phyloP scores from a whole-genome alignment of 805 yeast genomes.

The Starmerella khaoyaiensis region DNA sequence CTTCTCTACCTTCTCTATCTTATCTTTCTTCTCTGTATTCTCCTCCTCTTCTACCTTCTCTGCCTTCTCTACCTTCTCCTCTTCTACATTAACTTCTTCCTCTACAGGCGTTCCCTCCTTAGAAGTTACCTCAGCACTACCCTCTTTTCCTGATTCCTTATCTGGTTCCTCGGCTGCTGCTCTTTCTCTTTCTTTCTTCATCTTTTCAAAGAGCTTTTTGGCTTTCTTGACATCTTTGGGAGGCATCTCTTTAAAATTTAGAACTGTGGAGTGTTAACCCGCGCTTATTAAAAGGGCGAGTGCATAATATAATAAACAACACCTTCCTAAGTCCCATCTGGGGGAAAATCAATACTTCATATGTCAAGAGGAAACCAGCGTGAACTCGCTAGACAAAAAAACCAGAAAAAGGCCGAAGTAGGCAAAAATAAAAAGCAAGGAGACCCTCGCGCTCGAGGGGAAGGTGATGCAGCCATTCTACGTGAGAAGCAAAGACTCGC shows the following conservation, averaged over 20 bases:
- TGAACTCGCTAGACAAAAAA: slow-evolving; percentile 83
- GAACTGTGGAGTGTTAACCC: no score
- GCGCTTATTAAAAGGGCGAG: no score
- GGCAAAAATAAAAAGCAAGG: slow-evolving; percentile 61
- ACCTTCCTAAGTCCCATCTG: no score
- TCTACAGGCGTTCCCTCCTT: not conserved
- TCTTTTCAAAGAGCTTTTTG: slow-evolving; percentile 55
- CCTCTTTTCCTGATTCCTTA: not conserved
- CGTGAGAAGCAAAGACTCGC: slow-evolving; percentile 80
- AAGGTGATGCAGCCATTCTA: slow-evolving; percentile 79
- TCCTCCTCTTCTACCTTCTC: not conserved
- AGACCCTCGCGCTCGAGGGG: slow-evolving; percentile 75
- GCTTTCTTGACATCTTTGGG: slow-evolving; percentile 46
- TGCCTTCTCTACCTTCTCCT: not conserved
- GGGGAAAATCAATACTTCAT: not conserved
- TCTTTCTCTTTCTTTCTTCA: slow-evolving; percentile 46
- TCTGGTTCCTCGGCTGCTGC: slow-evolving; percentile 22
- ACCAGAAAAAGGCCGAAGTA: slow-evolving; percentile 64
- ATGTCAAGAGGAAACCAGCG: slow-evolving; percentile 98
- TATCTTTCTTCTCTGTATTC: not conserved
- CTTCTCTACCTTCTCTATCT: not conserved
- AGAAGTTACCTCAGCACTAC: slow-evolving; percentile 8
- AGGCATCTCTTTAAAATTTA: no score
- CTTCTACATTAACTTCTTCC: not conserved
- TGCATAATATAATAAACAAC: no score